These are phyloP conservation scores for Neurospora sp. DNA, from an alignment of 495 filamentous ascomycete genomes.

Conservation along the genomic window DNA sequence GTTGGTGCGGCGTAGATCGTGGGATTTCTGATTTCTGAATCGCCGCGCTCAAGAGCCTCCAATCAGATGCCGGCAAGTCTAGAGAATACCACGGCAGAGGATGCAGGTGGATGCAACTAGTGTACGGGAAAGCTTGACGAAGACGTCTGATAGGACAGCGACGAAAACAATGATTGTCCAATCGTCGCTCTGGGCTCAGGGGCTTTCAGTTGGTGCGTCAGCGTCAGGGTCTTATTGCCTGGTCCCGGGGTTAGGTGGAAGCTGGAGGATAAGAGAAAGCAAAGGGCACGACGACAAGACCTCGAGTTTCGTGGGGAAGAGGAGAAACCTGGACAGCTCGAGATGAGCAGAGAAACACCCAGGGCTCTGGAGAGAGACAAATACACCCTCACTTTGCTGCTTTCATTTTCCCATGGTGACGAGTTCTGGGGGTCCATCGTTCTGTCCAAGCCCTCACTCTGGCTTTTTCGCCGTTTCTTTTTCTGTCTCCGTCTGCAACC, in stretches of 20 bases:
- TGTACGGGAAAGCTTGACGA: not conserved
- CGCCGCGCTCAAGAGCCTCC: not conserved
- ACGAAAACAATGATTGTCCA: not conserved
- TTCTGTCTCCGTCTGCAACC: not conserved
- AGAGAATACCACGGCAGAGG: not conserved
- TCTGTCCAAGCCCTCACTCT: not conserved
- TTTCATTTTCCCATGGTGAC: not conserved
- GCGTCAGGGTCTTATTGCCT: not conserved
- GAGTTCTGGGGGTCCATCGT: not conserved
- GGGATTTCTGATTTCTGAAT: not conserved
- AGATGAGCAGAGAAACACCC: not conserved
- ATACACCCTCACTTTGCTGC: not conserved
- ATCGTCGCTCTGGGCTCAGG: not conserved
- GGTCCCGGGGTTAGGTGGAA: not conserved
- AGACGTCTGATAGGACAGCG: not conserved
- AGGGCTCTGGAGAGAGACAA: not conserved
- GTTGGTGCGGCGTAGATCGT: not conserved
- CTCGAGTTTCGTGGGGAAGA: not conserved
- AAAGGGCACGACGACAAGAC: not conserved
- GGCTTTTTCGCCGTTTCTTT: not conserved
- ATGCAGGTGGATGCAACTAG: not conserved
- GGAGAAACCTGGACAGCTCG: not conserved
- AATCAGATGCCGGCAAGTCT: not conserved
- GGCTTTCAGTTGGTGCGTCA: not conserved
- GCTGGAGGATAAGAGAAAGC: not conserved